Percentiles rank a stretch among this genome's conserved stretches.
Conservation (phyloP, 306 rosid genomes). For the Sophora flavescens region DNA sequence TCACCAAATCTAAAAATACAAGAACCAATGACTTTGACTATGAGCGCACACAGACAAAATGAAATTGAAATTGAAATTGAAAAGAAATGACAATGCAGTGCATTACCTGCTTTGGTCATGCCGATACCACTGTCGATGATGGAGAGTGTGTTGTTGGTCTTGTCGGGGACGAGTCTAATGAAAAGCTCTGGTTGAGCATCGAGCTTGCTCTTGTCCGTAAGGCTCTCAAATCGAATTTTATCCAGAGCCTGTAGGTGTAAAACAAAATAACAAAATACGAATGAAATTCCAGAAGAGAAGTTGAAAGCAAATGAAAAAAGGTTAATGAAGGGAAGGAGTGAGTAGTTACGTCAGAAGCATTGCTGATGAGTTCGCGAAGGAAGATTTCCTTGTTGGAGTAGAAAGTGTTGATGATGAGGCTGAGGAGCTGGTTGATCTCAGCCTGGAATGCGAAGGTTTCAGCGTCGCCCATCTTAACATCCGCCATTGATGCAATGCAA, state of each 20-base stretch:
- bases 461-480: constrained; percentile 59
- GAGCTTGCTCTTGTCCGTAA: constrained; percentile 64
- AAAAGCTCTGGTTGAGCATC: constrained; percentile 68
- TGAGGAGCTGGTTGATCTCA: constrained; percentile 67
- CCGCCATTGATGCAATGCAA: too few species aligned
- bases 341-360: constrained; percentile 57
- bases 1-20: constrained; percentile 59
- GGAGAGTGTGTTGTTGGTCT: constrained; percentile 62
- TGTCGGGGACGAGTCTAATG: constrained; percentile 65
- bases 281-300: not conserved
- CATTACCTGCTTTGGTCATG: constrained; percentile 70
- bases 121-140: constrained; percentile 69
- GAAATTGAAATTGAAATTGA: too few species aligned
- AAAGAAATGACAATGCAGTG: too few species aligned
- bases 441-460: constrained; percentile 76
- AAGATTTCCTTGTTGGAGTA: constrained; percentile 71
- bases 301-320: not conserved
- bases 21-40: too few species aligned
- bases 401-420: constrained; percentile 71
- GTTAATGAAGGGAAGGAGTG: not conserved
- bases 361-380: constrained; percentile 68
- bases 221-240: constrained; percentile 65
- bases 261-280: not conserved
- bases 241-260: constrained; percentile 56
- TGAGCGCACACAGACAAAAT: too few species aligned